A percentile compares a stretch with the other conserved stretches of the same genome.
Conservation (phyloP, 441 rosid species). For the Syzygium malaccense region DNA sequence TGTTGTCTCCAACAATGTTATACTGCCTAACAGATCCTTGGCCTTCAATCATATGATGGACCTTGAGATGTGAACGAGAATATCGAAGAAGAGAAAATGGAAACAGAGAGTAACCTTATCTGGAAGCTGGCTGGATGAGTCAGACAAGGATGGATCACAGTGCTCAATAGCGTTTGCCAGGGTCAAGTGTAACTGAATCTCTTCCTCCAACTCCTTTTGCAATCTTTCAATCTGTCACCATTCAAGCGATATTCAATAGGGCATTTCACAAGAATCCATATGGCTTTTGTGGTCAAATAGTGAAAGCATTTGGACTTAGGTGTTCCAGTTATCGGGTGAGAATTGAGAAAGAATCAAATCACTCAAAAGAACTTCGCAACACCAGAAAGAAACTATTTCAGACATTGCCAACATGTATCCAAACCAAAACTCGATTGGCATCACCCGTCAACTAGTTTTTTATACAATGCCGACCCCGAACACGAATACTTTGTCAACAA, state of each 20-base stretch:
- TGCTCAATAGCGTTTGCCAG: constrained; percentile 64
- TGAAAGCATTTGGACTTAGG: neutral
- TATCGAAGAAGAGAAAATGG: neutral
- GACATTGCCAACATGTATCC: neutral
- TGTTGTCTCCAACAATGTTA: constrained; percentile 63
- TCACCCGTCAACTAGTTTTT: neutral
- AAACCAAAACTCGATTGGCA: neutral
- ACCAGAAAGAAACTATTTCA: neutral
- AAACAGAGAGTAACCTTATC: constrained; percentile 41
- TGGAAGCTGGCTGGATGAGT: constrained; percentile 60
- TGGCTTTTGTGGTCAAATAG: neutral
- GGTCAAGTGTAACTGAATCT: constrained; percentile 57
- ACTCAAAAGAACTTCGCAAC: neutral
- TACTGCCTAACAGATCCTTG: constrained; percentile 67
- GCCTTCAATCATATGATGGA: constrained; percentile 35
- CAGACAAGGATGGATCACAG: constrained; percentile 34
- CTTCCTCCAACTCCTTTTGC: constrained; percentile 72
- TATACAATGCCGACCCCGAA: neutral
- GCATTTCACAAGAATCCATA: neutral
- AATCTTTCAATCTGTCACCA: constrained; percentile 57
- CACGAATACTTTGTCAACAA: neutral
- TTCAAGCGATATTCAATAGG: neutral
- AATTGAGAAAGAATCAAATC: neutral
- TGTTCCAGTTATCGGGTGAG: neutral
- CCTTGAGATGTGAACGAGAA: constrained; percentile 2